phyloP scores from a whole-genome alignment of 176 grass and related monocot genomes.

The Poa annua region DNA sequence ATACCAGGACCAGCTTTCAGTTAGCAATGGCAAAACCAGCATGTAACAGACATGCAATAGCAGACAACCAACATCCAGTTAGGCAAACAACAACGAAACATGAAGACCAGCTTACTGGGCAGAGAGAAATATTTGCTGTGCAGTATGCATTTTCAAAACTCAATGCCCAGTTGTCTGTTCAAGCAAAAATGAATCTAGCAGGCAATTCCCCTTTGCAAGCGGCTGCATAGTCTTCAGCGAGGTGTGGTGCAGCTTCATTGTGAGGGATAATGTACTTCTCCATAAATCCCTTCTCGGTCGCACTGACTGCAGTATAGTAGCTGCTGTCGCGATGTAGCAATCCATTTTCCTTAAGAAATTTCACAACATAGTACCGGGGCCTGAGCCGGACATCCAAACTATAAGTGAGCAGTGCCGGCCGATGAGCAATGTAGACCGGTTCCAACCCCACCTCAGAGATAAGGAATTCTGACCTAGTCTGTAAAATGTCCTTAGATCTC shows the following conservation, averaged over 20 bases:
- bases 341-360: neutral
- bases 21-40: neutral
- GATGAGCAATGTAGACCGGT: neutral
- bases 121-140: neutral
- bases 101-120: too few species aligned
- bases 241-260: neutral
- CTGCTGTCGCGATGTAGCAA: neutral
- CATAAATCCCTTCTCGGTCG: neutral
- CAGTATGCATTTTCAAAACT: neutral
- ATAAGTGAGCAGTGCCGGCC: neutral
- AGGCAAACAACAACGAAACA: neutral
- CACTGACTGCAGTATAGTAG: neutral
- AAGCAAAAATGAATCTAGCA: neutral
- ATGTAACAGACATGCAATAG: neutral
- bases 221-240: neutral
- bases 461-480: neutral
- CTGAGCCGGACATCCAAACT: neutral
- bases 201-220: neutral
- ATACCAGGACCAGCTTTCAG: neutral
- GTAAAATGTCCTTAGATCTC: neutral
- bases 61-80: neutral
- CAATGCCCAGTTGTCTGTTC: neutral
- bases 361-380: neutral
- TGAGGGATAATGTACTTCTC: neutral
- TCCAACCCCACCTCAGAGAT: neutral